A percentile compares a stretch with the other conserved stretches of the same genome.
These are phyloP conservation scores for Kwoniella newhampshirensis DNA, from an alignment of 768 basidiomycete species.

Conservation along the genomic window DNA sequence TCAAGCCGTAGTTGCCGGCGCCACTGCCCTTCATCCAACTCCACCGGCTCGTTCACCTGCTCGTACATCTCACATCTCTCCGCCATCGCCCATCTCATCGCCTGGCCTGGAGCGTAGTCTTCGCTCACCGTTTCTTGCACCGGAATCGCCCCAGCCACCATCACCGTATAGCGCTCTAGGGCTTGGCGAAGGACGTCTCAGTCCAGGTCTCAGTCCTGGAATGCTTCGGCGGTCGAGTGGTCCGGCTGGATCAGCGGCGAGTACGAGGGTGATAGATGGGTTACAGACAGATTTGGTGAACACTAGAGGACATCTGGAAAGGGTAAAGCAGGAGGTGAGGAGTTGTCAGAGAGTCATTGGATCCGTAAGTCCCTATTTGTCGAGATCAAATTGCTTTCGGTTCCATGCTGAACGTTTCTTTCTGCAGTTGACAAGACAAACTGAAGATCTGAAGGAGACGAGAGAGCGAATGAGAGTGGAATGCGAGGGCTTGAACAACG, in stretches of 20 bases:
- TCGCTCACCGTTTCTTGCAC: constrained; percentile 36
- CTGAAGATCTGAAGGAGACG: constrained; percentile 52
- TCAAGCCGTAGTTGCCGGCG: constrained; percentile 35
- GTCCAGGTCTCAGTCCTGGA: constrained; percentile 20
- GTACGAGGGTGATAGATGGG: constrained; percentile 45
- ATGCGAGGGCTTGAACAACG: constrained; percentile 47
- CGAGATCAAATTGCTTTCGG: not conserved
- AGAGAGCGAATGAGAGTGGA: constrained; percentile 46
- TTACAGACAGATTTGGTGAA: constrained; percentile 43
- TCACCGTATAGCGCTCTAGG: constrained; percentile 3
- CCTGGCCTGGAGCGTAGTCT: constrained; percentile 9
- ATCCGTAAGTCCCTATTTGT: constrained; percentile 27
- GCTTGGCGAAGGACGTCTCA: constrained; percentile 15
- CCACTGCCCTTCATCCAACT: constrained; percentile 32
- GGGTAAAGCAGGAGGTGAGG: constrained; percentile 39
- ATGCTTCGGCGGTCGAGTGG: constrained; percentile 12
- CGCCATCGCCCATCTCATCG: constrained; percentile 6
- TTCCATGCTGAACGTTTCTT: not conserved
- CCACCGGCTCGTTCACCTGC: constrained; percentile 6
- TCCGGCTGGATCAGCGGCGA: constrained; percentile 29
- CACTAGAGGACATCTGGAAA: constrained; percentile 36
- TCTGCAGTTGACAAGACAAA: constrained; percentile 44
- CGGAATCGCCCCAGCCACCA: constrained; percentile 30
- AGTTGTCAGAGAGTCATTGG: constrained; percentile 34
- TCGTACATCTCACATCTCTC: constrained; percentile 6